phyloP scores from a whole-genome alignment of 116 monocot genomes.

The Cymodocea nodosa region DNA sequence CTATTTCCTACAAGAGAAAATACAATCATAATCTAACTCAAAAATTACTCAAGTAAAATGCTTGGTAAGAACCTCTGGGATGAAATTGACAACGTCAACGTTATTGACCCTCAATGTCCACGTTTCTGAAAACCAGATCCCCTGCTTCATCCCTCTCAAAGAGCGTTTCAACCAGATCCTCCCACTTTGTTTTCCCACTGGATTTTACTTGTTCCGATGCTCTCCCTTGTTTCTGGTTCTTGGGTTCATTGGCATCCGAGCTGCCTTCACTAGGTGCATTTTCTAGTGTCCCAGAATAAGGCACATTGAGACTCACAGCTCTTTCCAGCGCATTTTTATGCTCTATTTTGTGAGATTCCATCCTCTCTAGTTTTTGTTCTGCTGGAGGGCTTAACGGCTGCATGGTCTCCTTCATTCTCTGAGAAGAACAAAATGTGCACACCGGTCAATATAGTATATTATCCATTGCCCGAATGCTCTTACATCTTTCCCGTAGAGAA shows the following conservation, averaged over 20 bases:
- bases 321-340: slow-evolving; percentile 66
- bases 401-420: slow-evolving; percentile 46
- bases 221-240: neutral
- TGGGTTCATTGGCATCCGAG: neutral
- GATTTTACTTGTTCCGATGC: slow-evolving; percentile 11
- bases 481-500: too few relatives aligned
- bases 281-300: slow-evolving; percentile 33
- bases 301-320: slow-evolving; percentile 52
- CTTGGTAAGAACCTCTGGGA: too few relatives aligned
- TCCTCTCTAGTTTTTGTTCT: slow-evolving; percentile 62
- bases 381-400: slow-evolving; percentile 20
- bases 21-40: too few relatives aligned
- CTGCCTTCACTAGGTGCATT: slow-evolving; percentile 15
- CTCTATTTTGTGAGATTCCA: slow-evolving; percentile 46
- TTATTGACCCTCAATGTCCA: neutral
- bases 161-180: slow-evolving; percentile 51
- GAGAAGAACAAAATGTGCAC: slow-evolving; percentile 8
- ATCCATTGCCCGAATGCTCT: neutral
- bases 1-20: too few relatives aligned
- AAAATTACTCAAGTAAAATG: too few relatives aligned
- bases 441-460: neutral
- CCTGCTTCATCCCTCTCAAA: slow-evolving; percentile 42
- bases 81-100: too few relatives aligned
- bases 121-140: slow-evolving; percentile 28
- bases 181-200: slow-evolving; percentile 46